Evolutionary conservation across 768 basidiomycete genomes (phyloP).

Genomic region (Lactarius sanguifluus): DNA sequence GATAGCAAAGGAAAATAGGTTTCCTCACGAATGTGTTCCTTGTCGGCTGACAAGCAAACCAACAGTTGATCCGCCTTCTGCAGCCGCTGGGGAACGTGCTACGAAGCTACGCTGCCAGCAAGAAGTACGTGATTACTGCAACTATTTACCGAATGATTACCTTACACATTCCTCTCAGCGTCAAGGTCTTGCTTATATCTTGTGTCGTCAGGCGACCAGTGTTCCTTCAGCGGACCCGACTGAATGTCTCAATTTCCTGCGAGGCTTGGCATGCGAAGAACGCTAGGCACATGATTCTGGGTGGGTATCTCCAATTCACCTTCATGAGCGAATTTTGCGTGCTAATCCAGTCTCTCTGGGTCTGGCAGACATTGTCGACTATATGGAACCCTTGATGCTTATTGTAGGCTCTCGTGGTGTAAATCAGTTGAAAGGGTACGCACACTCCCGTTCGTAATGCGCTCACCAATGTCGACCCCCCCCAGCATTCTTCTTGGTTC

Average conservation of each 20-base stretch:
- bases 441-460: constrained; percentile 17
- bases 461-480: constrained; percentile 1
- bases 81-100: constrained; percentile 71
- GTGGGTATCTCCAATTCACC: constrained; percentile 48
- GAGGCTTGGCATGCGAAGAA: constrained; percentile 99
- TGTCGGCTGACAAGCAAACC: constrained; percentile 8
- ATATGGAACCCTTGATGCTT: constrained; percentile 83
- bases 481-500: constrained; percentile 86
- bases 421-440: constrained; percentile 83
- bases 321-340: neutral
- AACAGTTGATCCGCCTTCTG: constrained; percentile 65
- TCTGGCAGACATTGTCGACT: constrained; percentile 73
- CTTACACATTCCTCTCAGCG: constrained; percentile 48
- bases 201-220: constrained; percentile 84
- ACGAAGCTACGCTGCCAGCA: constrained; percentile 86
- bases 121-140: constrained; percentile 55
- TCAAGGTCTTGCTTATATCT: constrained; percentile 84
- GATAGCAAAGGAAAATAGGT: constrained; percentile 73
- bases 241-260: constrained; percentile 85
- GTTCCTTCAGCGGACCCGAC: constrained; percentile 85
- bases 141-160: constrained; percentile 14
- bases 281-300: constrained; percentile 82
- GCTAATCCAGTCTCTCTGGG: neutral
- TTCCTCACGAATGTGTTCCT: neutral
- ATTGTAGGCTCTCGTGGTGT: constrained; percentile 95